phyloP scores from a whole-genome alignment of 2,329 filamentous ascomycete genomes.

The Exophiala aquamarina region DNA sequence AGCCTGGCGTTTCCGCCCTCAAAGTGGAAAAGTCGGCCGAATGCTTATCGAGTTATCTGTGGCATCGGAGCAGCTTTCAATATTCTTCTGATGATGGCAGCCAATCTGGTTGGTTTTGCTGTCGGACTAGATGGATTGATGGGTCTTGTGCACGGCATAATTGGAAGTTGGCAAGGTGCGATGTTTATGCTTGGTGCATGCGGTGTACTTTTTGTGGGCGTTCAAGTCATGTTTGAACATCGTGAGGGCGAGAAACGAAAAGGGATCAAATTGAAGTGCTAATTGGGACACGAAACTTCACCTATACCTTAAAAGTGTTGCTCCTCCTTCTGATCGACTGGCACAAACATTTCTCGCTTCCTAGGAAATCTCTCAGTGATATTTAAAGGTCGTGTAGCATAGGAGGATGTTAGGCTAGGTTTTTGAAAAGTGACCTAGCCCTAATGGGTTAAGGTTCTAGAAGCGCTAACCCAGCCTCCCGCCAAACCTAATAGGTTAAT shows the following conservation, averaged over 20 bases:
- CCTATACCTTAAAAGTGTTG: too few species aligned
- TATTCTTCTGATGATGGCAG: conserved; percentile 91
- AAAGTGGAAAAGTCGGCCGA: conserved; percentile 69
- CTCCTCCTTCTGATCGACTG: neutral
- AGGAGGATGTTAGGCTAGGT: too few species aligned
- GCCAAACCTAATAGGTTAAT: too few species aligned
- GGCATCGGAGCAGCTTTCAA: conserved; percentile 79
- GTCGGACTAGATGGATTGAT: conserved; percentile 85
- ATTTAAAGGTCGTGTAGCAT: too few species aligned
- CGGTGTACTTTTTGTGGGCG: conserved; percentile 74
- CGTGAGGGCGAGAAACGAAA: conserved; percentile 78
- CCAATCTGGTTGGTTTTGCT: conserved; percentile 93
- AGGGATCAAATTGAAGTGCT: conserved; percentile 84
- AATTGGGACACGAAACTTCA: too few species aligned
- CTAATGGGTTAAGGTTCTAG: too few species aligned
- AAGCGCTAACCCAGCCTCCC: too few species aligned
- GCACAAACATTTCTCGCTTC: neutral
- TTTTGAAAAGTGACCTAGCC: too few species aligned
- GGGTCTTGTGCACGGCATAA: conserved; percentile 71
- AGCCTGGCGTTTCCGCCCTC: conserved; percentile 69
- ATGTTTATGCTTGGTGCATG: conserved; percentile 72
- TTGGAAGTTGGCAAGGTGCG: conserved; percentile 73
- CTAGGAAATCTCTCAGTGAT: too few species aligned
- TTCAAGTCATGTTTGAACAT: conserved; percentile 96
- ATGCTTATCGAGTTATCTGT: conserved; percentile 75